Conservation (phyloP, 2,329 filamentous ascomycete genomes). For the Epichloe sibirici region DNA sequence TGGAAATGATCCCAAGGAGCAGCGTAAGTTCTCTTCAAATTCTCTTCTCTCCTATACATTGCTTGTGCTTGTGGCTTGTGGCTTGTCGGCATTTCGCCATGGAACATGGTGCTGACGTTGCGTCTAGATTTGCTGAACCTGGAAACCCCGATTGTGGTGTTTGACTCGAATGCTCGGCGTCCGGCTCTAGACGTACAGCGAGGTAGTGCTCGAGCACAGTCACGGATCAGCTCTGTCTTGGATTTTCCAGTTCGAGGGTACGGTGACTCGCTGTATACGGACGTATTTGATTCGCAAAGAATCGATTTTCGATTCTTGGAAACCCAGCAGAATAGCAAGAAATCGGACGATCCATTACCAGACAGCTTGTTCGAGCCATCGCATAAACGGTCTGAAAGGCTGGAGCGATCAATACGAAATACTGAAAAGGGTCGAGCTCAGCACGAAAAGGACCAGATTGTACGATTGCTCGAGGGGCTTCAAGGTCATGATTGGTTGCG, state of each 20-base stretch:
- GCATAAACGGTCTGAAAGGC: slow-evolving; percentile 46
- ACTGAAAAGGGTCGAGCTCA: slow-evolving; percentile 52
- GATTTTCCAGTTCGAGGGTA: slow-evolving; percentile 35
- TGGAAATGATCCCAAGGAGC: slow-evolving; percentile 67
- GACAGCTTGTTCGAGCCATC: slow-evolving; percentile 40
- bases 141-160: slow-evolving; percentile 61
- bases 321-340: slow-evolving; percentile 30
- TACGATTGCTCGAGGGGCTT: slow-evolving; percentile 63
- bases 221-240: neutral
- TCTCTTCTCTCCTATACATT: neutral
- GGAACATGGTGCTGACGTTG: neutral
- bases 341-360: slow-evolving; percentile 40
- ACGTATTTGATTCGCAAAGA: slow-evolving; percentile 43
- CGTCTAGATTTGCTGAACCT: slow-evolving; percentile 56
- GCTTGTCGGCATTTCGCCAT: neutral
- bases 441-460: slow-evolving; percentile 54
- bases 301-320: slow-evolving; percentile 44
- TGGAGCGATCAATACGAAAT: slow-evolving; percentile 51
- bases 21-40: slow-evolving; percentile 43
- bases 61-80: neutral
- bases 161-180: slow-evolving; percentile 38
- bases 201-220: neutral
- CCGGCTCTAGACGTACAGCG: slow-evolving; percentile 9
- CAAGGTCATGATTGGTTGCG: slow-evolving; percentile 88
- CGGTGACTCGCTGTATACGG: slow-evolving; percentile 42